A percentile compares a stretch with the other conserved stretches of the same genome.
Conservation (phyloP, 2,329 filamentous ascomycete species). For the Zasmidium cellare region DNA sequence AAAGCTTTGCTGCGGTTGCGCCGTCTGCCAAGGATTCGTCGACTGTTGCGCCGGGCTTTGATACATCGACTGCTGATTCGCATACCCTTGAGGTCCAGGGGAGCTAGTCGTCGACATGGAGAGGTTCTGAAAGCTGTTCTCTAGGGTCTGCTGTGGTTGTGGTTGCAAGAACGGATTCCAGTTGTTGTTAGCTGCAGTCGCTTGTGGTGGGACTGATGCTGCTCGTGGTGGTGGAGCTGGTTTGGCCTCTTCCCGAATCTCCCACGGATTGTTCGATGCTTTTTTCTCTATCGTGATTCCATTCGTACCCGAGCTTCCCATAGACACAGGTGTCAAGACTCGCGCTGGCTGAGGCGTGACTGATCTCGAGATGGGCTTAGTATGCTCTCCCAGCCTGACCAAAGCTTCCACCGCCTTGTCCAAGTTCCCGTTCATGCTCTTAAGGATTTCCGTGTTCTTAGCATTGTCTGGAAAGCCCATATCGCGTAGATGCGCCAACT, state of each 20-base stretch:
- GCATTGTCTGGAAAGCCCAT: slow-evolving; percentile 90
- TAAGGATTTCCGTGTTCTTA: slow-evolving; percentile 77
- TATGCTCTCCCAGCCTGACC: slow-evolving; percentile 75
- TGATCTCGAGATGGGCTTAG: slow-evolving; percentile 39
- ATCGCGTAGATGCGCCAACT: slow-evolving; percentile 74
- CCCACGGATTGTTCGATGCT: slow-evolving; percentile 44
- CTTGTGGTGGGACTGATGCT: slow-evolving; percentile 33
- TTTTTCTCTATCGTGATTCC: slow-evolving; percentile 46
- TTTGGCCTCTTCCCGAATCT: slow-evolving; percentile 40
- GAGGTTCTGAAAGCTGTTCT: slow-evolving; percentile 65
- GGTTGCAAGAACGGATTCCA: slow-evolving; percentile 69
- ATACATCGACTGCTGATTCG: slow-evolving; percentile 22
- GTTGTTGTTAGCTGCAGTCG: slow-evolving; percentile 39
- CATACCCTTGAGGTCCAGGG: slow-evolving; percentile 19
- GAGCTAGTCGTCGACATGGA: slow-evolving; percentile 52
- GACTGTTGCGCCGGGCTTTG: slow-evolving; percentile 26
- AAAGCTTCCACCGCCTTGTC: slow-evolving; percentile 84
- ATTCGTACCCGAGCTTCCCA: slow-evolving; percentile 46
- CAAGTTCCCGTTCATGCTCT: slow-evolving; percentile 79
- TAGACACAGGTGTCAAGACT: slow-evolving; percentile 42
- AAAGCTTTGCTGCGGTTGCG: slow-evolving; percentile 26
- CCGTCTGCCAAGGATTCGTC: slow-evolving; percentile 32
- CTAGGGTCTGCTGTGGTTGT: slow-evolving; percentile 29
- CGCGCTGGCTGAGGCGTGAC: slow-evolving; percentile 32
- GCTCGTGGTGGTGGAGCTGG: slow-evolving; percentile 34